Conservation (phyloP, 2,329 filamentous ascomycete species). For the Diaporthe sp. region DNA sequence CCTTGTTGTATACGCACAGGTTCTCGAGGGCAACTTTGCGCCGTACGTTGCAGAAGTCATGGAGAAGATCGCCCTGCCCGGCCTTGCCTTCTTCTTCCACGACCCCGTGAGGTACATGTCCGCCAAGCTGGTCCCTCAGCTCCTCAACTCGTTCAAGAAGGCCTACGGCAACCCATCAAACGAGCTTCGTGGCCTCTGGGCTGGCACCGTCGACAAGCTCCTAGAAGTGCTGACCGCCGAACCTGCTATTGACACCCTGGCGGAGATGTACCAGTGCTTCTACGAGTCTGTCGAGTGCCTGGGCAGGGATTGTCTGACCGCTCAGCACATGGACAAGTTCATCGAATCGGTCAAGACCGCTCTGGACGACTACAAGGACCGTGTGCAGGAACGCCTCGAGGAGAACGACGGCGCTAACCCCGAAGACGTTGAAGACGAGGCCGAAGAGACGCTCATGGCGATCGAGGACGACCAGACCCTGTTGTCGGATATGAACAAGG, state of each 20-base stretch:
- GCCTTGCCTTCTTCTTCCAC: slow-evolving; percentile 98
- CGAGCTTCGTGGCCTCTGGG: slow-evolving; percentile 87
- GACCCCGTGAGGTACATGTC: slow-evolving; percentile 96
- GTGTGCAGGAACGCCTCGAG: slow-evolving; percentile 86
- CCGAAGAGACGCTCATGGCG: slow-evolving; percentile 87
- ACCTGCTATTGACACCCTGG: slow-evolving; percentile 94
- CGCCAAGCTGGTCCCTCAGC: slow-evolving; percentile 92
- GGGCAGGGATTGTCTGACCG: slow-evolving; percentile 84
- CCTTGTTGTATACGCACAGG: slow-evolving; percentile 96
- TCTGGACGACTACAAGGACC: slow-evolving; percentile 91
- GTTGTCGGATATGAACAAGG: slow-evolving; percentile 99
- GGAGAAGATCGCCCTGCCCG: slow-evolving; percentile 95
- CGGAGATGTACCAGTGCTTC: slow-evolving; percentile 99
- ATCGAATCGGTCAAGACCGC: slow-evolving; percentile 88
- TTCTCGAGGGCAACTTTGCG: slow-evolving; percentile 92
- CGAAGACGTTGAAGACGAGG: slow-evolving; percentile 90
- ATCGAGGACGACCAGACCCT: slow-evolving; percentile 98
- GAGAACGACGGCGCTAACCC: slow-evolving; percentile 80
- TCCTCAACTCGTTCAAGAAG: slow-evolving; percentile 95
- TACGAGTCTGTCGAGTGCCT: slow-evolving; percentile 98
- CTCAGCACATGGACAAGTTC: slow-evolving; percentile 86
- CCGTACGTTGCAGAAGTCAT: slow-evolving; percentile 93
- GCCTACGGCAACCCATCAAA: slow-evolving; percentile 85
- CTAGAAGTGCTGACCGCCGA: slow-evolving; percentile 94
- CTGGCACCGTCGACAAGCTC: slow-evolving; percentile 87